Conservation (phyloP, 2,329 filamentous ascomycete species). For the Penicillium sp. region DNA sequence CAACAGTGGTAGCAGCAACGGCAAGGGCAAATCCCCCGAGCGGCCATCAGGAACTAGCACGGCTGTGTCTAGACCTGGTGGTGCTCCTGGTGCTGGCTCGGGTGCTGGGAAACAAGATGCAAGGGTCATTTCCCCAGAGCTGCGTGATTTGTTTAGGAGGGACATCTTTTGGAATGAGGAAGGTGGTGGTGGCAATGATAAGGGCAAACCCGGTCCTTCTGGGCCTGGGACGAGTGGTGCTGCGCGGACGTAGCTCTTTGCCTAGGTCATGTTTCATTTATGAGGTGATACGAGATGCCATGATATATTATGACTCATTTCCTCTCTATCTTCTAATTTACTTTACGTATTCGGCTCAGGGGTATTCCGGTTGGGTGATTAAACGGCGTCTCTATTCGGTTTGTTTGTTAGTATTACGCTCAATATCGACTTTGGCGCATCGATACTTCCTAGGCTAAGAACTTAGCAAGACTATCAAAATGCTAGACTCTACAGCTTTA, state of each 20-base stretch:
- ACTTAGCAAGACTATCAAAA: not conserved
- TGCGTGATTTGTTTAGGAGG: slow-evolving; percentile 65
- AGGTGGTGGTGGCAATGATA: not conserved
- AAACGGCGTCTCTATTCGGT: not conserved
- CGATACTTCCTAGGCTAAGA: not conserved
- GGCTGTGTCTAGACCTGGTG: slow-evolving; percentile 21
- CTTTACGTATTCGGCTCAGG: not conserved
- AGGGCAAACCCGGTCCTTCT: not conserved
- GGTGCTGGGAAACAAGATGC: slow-evolving; percentile 32
- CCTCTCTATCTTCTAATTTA: not conserved
- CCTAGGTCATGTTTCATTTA: not conserved
- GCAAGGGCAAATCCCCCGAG: slow-evolving; percentile 40
- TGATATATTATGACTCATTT: not conserved
- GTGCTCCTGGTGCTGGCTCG: slow-evolving; percentile 6
- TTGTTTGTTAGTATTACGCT: not conserved
- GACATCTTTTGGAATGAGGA: slow-evolving; percentile 55
- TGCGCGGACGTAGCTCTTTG: not conserved
- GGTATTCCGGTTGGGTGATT: not conserved
- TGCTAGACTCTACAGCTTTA: not conserved
- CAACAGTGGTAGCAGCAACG: slow-evolving; percentile 5
- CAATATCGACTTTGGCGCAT: not conserved
- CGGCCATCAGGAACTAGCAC: slow-evolving; percentile 32
- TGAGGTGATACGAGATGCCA: not conserved
- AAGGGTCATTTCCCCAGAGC: slow-evolving; percentile 66
- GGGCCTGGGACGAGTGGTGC: not conserved